A percentile compares a stretch with the other conserved stretches of the same genome.
Evolutionary conservation across 257 asterid genomes (phyloP).

Genomic region (Solanum clarkiae): DNA sequence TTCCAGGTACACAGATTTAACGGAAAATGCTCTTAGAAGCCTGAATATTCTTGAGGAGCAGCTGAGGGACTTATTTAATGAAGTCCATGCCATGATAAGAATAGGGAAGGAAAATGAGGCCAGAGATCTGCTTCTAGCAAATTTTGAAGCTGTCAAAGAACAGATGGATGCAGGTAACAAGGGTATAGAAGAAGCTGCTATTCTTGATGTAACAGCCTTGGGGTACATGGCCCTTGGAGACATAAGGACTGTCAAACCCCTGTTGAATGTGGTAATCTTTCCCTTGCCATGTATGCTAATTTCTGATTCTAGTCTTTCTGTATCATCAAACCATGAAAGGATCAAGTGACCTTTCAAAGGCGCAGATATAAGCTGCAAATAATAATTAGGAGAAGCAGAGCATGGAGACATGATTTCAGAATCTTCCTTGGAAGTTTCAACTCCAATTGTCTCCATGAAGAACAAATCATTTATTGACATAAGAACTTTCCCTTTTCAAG

Average conservation of each 20-base stretch:
- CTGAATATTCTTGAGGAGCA: constrained; percentile 44
- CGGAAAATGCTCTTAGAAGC: constrained; percentile 19
- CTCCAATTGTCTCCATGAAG: neutral
- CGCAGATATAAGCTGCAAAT: neutral
- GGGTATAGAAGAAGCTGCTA: constrained; percentile 80
- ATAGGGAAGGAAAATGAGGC: constrained; percentile 68
- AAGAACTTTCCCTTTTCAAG: neutral
- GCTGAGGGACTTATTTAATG: constrained; percentile 55
- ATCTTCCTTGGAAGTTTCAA: neutral
- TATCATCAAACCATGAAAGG: neutral
- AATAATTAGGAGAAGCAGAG: neutral
- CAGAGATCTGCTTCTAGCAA: constrained; percentile 60
- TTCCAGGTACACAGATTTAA: constrained; percentile 12
- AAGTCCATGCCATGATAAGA: constrained; percentile 52
- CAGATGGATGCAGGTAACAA: constrained; percentile 54
- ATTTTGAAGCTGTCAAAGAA: constrained; percentile 58
- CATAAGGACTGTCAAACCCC: constrained; percentile 31
- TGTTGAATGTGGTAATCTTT: constrained; percentile 53
- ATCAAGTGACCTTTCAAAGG: neutral
- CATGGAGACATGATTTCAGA: neutral
- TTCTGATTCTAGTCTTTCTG: neutral
- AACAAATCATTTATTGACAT: neutral
- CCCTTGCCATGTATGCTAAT: constrained; percentile 8
- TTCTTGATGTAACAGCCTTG: constrained; percentile 72
- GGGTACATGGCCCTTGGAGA: constrained; percentile 78